These are phyloP conservation scores for Phytophthora pisi DNA, from an alignment of 352 stramenopile species.

Conservation along the genomic window DNA sequence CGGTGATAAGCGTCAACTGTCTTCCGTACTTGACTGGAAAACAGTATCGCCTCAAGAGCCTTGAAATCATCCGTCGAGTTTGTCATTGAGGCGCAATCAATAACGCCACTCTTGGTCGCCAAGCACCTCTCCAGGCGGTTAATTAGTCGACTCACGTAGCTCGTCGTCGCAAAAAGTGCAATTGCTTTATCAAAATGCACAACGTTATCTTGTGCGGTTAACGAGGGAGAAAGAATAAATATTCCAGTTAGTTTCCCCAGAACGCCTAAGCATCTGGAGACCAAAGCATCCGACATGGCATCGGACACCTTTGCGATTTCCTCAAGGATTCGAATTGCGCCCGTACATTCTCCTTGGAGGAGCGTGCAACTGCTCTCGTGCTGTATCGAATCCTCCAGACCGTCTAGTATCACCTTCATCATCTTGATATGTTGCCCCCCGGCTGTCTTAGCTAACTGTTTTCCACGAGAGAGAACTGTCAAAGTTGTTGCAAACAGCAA, in stretches of 20 bases:
- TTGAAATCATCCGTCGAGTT: slow-evolving; percentile 22
- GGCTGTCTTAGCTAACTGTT: slow-evolving; percentile 4
- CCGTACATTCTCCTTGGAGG: slow-evolving; percentile 17
- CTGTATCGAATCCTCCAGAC: slow-evolving; percentile 21
- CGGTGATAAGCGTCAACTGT: slow-evolving; percentile 21
- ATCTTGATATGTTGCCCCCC: slow-evolving; percentile 23
- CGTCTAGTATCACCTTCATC: slow-evolving; percentile 29
- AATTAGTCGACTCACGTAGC: slow-evolving; percentile 20
- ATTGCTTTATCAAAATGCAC: slow-evolving; percentile 17
- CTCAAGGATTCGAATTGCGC: slow-evolving; percentile 25
- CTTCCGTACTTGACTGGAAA: slow-evolving; percentile 28
- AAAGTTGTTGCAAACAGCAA: slow-evolving; percentile 23
- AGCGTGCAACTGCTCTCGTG: slow-evolving; percentile 19
- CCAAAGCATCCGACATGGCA: slow-evolving; percentile 18
- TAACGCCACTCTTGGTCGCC: slow-evolving; percentile 1
- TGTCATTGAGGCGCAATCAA: slow-evolving; percentile 5
- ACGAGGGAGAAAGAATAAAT: slow-evolving; percentile 25
- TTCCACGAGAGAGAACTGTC: slow-evolving; percentile 14
- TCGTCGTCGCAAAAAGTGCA: slow-evolving; percentile 12
- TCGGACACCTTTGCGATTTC: slow-evolving; percentile 18
- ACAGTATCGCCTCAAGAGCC: slow-evolving; percentile 29
- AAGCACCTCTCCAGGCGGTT: slow-evolving; percentile 8
- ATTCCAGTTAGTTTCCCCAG: slow-evolving; percentile 24
- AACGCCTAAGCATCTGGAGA: slow-evolving; percentile 26
- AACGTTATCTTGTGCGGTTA: slow-evolving; percentile 6